Percentiles rank a stretch among this genome's conserved stretches.
Conservation (phyloP, 495 filamentous ascomycete genomes). For the Xylaria curta region DNA sequence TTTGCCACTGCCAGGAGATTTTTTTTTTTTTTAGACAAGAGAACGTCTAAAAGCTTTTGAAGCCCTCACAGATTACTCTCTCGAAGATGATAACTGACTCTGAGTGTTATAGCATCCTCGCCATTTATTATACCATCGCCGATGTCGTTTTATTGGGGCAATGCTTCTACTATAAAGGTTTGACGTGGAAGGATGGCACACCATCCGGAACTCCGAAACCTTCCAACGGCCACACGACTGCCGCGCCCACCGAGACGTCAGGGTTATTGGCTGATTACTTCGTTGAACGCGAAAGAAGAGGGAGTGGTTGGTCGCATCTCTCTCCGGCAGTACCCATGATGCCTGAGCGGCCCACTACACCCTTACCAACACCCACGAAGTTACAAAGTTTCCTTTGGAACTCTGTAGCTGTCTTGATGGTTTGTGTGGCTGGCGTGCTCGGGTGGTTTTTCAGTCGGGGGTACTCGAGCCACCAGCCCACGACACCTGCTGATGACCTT, state of each 20-base stretch:
- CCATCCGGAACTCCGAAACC: conserved; percentile 37
- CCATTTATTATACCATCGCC: conserved; percentile 93
- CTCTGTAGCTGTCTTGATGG: conserved; percentile 70
- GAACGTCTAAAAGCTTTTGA: too few relatives aligned
- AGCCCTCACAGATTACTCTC: too few relatives aligned
- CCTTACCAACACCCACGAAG: conserved; percentile 48
- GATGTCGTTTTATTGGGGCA: conserved; percentile 87
- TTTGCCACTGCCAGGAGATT: too few relatives aligned
- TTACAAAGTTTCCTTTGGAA: conserved; percentile 75
- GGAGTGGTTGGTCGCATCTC: conserved; percentile 66
- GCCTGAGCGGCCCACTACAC: conserved; percentile 42
- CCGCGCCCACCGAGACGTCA: conserved; percentile 51
- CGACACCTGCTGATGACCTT: conserved; percentile 33
- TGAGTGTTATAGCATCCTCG: conserved; percentile 63
- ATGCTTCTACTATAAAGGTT: conserved; percentile 93
- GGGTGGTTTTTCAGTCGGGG: conserved; percentile 80
- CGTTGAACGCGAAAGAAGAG: conserved; percentile 50
- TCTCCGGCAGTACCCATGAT: conserved; percentile 80
- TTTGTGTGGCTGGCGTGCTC: conserved; percentile 78
- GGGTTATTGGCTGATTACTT: conserved; percentile 41
- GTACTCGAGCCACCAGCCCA: conserved; percentile 34
- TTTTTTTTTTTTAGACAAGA: too few relatives aligned
- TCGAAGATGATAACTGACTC: not conserved
- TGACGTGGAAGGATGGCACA: conserved; percentile 68
- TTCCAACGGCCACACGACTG: conserved; percentile 21